These are phyloP conservation scores for Xanthoconium stramineum DNA, from an alignment of 768 basidiomycete species.

Conservation along the genomic window DNA sequence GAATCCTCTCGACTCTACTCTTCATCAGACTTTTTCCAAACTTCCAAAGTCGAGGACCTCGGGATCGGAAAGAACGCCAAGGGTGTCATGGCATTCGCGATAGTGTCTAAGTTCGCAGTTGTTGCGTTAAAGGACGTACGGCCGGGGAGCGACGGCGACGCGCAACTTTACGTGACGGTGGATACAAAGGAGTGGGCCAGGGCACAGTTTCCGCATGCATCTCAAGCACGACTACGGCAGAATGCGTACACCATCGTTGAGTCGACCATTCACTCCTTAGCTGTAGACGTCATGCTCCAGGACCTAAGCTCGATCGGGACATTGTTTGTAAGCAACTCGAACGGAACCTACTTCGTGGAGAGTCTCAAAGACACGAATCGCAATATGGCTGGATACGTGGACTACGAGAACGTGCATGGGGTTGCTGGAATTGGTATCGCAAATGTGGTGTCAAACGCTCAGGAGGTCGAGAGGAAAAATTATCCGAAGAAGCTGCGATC, in stretches of 20 bases:
- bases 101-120: conserved; percentile 89
- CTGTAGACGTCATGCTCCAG: conserved; percentile 86
- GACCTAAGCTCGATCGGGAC: conserved; percentile 72
- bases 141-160: conserved; percentile 56
- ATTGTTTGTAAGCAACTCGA: conserved; percentile 92
- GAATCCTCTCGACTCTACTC: conserved; percentile 72
- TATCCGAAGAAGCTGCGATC: conserved; percentile 74
- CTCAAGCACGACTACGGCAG: conserved; percentile 72
- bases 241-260: conserved; percentile 97
- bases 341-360: conserved; percentile 93
- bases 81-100: conserved; percentile 90
- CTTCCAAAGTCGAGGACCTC: conserved; percentile 70
- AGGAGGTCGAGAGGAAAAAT: conserved; percentile 73
- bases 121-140: conserved; percentile 79
- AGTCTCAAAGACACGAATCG: conserved; percentile 91
- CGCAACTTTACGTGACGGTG: conserved; percentile 82
- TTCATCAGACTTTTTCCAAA: conserved; percentile 79
- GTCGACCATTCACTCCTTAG: conserved; percentile 88
- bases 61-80: conserved; percentile 82
- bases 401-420: conserved; percentile 86
- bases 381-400: conserved; percentile 84
- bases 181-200: conserved; percentile 84
- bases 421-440: conserved; percentile 90
- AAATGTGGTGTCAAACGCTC: conserved; percentile 80
- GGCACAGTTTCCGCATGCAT: conserved; percentile 90